Conservation (phyloP, 257 asterid species). For the Echites panduratus region DNA sequence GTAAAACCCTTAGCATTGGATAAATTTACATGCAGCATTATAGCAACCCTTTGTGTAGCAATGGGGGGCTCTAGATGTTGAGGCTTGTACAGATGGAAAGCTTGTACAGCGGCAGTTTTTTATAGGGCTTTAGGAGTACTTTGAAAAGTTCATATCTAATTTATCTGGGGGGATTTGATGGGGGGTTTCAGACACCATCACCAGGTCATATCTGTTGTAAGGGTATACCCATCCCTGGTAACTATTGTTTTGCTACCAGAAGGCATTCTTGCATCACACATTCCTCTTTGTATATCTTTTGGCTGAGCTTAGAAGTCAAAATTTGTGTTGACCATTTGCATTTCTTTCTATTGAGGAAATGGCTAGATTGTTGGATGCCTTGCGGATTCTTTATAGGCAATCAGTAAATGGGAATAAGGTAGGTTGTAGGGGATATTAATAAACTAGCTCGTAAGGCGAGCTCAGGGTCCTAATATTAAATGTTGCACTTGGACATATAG, state of each 20-base stretch:
- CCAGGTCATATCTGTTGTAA: neutral
- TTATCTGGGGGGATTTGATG: neutral
- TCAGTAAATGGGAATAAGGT: neutral
- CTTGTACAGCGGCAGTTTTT: conserved; percentile 13
- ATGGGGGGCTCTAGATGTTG: neutral
- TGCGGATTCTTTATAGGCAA: neutral
- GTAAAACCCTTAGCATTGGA: conserved; percentile 7
- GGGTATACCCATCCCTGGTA: neutral
- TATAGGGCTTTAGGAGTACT: neutral
- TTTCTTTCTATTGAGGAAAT: too few relatives aligned
- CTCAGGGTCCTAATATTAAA: too few relatives aligned
- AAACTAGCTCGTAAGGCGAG: too few relatives aligned
- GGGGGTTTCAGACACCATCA: neutral
- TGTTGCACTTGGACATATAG: too few relatives aligned
- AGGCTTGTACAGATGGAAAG: neutral
- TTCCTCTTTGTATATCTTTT: neutral
- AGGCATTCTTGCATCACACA: neutral
- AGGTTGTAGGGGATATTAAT: too few relatives aligned
- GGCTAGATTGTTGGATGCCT: neutral
- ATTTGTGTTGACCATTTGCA: neutral
- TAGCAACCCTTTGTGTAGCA: neutral
- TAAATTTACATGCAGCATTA: neutral
- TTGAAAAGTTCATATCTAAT: too few relatives aligned
- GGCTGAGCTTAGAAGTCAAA: neutral
- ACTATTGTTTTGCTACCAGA: too few relatives aligned